Evolutionary conservation across 768 basidiomycete species (phyloP), one percentile per base, ranked within the genome.

Genomic region (Paxillus ammoniavirescens): DNA sequence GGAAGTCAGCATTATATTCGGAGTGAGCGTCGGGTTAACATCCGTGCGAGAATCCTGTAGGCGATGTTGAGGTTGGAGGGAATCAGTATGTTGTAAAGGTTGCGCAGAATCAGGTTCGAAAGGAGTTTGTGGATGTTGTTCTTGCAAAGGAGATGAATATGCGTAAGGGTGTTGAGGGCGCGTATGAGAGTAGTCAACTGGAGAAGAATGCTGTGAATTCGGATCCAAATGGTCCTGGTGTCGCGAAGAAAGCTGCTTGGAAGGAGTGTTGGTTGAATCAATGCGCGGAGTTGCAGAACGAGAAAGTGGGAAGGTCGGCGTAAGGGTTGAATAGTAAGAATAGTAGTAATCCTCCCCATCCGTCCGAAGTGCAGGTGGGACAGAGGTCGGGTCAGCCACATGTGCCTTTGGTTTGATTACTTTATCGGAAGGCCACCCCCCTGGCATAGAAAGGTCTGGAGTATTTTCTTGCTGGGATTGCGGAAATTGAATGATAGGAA

Each of bases 151-250:
- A 12, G 74, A 65, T 38, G 73, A 68, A 63, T 78, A 77, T 10
- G 80, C 80, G 62, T 82, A 85, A 5, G 83, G 83, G 56, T 84
- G 81, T 15, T 61, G 70, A 46, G 60, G 65, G 52, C 51, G 71
- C 66, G 51, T 61, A 53, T 61, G 62, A 44, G 67, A 55, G 21
- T 42, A 12, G 30, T 57, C 52, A 1, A 49, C 47, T 4, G 61
- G 53, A n/a, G 59, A 65, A 28, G 65, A 54, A 18, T 31, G 43
- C 2, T 23, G 56, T 7, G 65, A 58, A 18, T 65, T 53, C 7
- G 52, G 46, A 26, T 68, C 66, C 31, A 51, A 42, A 53, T 56
- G 50, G 45, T 51, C 50, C 15, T 50, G 60, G 17, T 57, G 55
- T 53, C 56, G 67, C 56, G 56, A 50, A 60, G 54, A 50, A 38